Conservation (phyloP, 768 basidiomycete genomes). For the Leucosporidium yakuticum region DNA sequence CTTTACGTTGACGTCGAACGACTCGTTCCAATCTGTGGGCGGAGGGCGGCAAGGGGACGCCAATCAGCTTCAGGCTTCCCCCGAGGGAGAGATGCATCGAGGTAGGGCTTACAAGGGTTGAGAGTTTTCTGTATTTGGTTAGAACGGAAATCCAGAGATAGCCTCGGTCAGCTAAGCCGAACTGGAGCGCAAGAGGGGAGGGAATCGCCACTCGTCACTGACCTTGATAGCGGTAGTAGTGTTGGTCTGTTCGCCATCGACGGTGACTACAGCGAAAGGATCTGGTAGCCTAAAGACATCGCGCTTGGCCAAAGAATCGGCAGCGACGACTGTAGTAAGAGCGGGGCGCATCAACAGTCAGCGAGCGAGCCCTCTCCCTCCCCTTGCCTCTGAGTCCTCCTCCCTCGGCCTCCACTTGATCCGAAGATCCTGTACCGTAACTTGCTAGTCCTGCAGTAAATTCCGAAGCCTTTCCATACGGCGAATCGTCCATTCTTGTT, state of each 20-base stretch:
- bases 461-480: no score
- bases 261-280: conserved; percentile 96
- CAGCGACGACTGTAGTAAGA: conserved; percentile 58
- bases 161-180: conserved; percentile 46
- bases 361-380: no score
- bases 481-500: no score
- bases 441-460: no score
- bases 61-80: background rate
- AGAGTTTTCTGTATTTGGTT: conserved; percentile 26
- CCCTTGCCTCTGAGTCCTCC: no score
- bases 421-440: no score
- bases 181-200: no score
- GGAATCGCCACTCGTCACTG: background rate
- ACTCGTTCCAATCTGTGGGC: conserved; percentile 88
- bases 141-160: background rate
- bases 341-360: no score
- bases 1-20: conserved; percentile 93
- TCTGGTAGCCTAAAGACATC: conserved; percentile 95
- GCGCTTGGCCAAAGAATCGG: conserved; percentile 85
- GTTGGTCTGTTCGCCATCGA: conserved; percentile 94
- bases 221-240: conserved; percentile 90
- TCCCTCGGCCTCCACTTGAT: no score
- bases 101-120: conserved; percentile 29
- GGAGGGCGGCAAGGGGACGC: background rate
- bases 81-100: background rate